Conservation (phyloP, 305 asterid genomes). For the Plantago rigida region DNA sequence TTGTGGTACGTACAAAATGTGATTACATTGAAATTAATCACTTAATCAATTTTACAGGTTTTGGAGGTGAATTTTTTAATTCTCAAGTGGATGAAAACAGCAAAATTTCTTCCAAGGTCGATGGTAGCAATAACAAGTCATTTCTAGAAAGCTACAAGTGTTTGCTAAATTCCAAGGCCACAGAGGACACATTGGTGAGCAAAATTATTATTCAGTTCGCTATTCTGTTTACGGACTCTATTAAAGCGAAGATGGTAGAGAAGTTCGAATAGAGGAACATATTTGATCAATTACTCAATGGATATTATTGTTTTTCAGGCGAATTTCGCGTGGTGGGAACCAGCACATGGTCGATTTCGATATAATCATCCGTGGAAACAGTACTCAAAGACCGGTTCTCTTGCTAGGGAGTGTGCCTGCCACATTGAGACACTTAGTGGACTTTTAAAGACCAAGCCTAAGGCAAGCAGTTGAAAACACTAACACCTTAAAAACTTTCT, state of each 20-base stretch:
- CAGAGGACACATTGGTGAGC: constrained; percentile 62
- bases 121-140: constrained; percentile 35
- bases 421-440: constrained; percentile 48
- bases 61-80: constrained; percentile 35
- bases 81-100: constrained; percentile 24
- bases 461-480: constrained; percentile 19
- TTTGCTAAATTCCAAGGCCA: constrained; percentile 52
- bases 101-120: constrained; percentile 13
- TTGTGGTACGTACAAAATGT: not conserved
- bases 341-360: constrained; percentile 48
- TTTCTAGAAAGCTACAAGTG: constrained; percentile 36
- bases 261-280: too few relatives aligned
- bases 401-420: constrained; percentile 61
- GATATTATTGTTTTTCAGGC: constrained; percentile 34
- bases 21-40: not conserved
- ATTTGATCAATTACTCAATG: too few relatives aligned
- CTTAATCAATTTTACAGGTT: constrained; percentile 31
- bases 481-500: too few relatives aligned
- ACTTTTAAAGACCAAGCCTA: constrained; percentile 26
- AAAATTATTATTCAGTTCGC: not conserved
- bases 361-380: constrained; percentile 69
- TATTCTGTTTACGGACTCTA: too few relatives aligned
- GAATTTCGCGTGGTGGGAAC: constrained; percentile 87
- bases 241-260: too few relatives aligned
- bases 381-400: constrained; percentile 54